Conservation (phyloP, 257 asterid species). For the Penstemon newberryi region DNA sequence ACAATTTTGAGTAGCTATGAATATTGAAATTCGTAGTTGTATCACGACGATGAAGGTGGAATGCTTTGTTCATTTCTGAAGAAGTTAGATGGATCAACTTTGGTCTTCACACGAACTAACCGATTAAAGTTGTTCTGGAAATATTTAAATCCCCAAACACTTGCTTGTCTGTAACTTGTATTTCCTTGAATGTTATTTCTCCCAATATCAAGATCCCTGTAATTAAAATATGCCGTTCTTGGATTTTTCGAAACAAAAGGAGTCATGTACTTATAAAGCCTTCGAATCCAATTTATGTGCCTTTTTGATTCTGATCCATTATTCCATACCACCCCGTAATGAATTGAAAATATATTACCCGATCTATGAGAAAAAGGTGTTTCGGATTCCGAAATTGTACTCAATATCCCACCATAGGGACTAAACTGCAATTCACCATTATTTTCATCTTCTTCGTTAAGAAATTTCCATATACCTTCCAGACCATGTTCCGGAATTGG, state of each 20-base stretch:
- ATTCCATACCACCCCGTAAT: conserved; percentile 25
- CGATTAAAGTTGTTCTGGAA: conserved; percentile 37
- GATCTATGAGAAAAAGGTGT: conserved; percentile 43
- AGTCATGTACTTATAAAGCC: conserved; percentile 33
- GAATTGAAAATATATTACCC: conserved; percentile 38
- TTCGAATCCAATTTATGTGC: conserved; percentile 29
- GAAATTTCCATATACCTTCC: conserved; percentile 37
- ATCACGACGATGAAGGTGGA: conserved; percentile 23
- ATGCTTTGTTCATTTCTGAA: conserved; percentile 49
- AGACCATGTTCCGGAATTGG: conserved; percentile 38
- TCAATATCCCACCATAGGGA: conserved; percentile 40
- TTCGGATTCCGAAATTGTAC: conserved; percentile 32
- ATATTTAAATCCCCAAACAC: conserved; percentile 38
- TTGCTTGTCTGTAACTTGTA: conserved; percentile 34
- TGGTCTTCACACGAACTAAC: conserved; percentile 38
- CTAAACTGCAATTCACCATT: conserved; percentile 25
- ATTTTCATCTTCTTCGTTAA: conserved; percentile 20
- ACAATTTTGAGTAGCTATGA: background rate
- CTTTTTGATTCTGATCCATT: background rate
- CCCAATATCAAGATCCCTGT: conserved; percentile 45
- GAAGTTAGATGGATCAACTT: conserved; percentile 45
- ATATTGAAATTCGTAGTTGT: background rate
- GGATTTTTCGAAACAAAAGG: conserved; percentile 33
- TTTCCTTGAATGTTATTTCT: conserved; percentile 26
- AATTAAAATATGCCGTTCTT: conserved; percentile 38